Evolutionary conservation across 2,329 filamentous ascomycete species (phyloP), one percentile per base, ranked within the genome.

Genomic region (Trichophyton verrucosum): DNA sequence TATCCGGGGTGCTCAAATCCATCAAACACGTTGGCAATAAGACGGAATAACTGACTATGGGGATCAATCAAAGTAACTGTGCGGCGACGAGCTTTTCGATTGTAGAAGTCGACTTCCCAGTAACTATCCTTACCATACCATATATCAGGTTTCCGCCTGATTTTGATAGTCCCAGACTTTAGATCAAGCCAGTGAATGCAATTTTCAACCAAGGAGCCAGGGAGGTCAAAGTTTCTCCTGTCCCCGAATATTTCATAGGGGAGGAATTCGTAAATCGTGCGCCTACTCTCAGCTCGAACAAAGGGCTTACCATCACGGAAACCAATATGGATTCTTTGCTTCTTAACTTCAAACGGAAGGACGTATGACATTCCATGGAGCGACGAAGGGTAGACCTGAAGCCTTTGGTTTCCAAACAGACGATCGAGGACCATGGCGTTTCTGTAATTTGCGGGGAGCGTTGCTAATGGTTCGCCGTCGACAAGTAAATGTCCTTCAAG

Each of bases 171-270:
- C 0, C 65, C 63, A 0, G 59, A 65, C 0, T 64, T 49, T 0
- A 68, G 2, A 22, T 77, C 64, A 51, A 78, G 74, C 80, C 81
- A 83, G 60, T 82, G 80, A 0, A 73, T 69, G 59, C 72, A 76
- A 0, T 74, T 63, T 1, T 75, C 51, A 1, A 78, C 64, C 5
- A 82, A 76, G 0, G 63, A 53, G 0, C 62, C 60, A 11, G 74
- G 74, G 6, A 76, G 65, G 30, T 63, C 62, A 55, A 61, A 61
- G 15, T 59, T 60, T 42, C 33, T 40, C 13, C 69, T 65, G 9
- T 57, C 63, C 2, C 42, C 17, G 5, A 76, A 66, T 22, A 68
- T 58, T n/a, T 65, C 64, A 6, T 64, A 62, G 0, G 72, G 69
- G 13, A 77, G 62, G 24, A 73, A 67, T 58, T 76, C 71, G 56